phyloP scores from a whole-genome alignment of 192 early-diverging fungal species.

The Coemansia sp. region DNA sequence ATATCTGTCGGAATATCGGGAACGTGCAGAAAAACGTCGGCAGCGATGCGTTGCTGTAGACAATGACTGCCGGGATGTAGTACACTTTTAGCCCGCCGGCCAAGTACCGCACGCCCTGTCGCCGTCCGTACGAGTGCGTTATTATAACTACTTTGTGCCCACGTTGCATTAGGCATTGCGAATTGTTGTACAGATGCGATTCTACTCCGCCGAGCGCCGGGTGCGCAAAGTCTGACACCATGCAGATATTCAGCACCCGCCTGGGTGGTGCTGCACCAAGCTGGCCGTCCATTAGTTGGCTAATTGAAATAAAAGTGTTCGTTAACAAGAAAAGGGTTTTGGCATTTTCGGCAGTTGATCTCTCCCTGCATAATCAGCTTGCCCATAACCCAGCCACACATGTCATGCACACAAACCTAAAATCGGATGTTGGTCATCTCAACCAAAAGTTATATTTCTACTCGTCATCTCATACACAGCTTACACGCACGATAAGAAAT shows the following conservation, averaged over 20 bases:
- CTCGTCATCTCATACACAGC: no score
- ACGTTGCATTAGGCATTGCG: conserved; percentile 81
- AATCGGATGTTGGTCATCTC: no score
- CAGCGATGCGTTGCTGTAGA: conserved; percentile 83
- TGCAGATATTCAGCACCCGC: conserved; percentile 56
- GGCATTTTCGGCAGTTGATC: no score
- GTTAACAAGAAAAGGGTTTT: background rate
- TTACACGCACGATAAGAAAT: no score
- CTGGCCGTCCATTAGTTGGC: background rate
- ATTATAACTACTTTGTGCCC: conserved; percentile 96
- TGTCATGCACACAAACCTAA: no score
- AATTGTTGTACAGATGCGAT: conserved; percentile 87
- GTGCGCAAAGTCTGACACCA: conserved; percentile 98
- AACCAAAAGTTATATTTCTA: no score
- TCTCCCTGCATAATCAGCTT: background rate
- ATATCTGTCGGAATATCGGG: conserved; percentile 88
- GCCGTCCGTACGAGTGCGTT: conserved; percentile 83
- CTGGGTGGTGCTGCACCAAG: background rate
- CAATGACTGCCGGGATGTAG: conserved; percentile 82
- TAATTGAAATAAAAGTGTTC: background rate
- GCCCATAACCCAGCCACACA: background rate
- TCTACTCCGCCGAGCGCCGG: conserved; percentile 97
- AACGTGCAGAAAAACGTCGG: conserved; percentile 91
- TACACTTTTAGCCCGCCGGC: conserved; percentile 94
- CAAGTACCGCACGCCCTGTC: conserved; percentile 86